phyloP scores from a whole-genome alignment of 441 rosid species.

The Francoa sonchifolia region DNA sequence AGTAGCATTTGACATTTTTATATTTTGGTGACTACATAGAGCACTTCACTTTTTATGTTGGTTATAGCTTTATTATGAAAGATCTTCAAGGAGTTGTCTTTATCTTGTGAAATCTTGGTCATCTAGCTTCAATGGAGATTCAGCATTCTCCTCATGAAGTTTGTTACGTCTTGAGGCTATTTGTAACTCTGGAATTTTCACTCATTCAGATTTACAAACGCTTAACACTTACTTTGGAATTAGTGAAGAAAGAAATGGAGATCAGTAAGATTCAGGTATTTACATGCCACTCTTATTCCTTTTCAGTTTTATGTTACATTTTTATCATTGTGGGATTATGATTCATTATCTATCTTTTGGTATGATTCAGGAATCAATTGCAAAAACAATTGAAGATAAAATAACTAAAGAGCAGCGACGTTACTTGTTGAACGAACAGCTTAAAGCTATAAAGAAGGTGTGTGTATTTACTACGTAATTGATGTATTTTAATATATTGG shows the following conservation, averaged over 20 bases:
- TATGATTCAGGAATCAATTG: conserved; percentile 67
- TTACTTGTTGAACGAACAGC: conserved; percentile 91
- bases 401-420: conserved; percentile 98
- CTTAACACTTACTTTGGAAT: conserved; percentile 52
- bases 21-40: conserved; percentile 6
- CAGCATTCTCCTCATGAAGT: too few species aligned
- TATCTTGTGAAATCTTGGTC: too few species aligned
- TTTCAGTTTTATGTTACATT: conserved; percentile 5
- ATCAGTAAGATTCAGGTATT: conserved; percentile 85
- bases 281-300: conserved; percentile 3
- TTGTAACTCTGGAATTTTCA: not conserved
- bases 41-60: conserved; percentile 2
- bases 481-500: conserved; percentile 1
- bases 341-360: conserved; percentile 11
- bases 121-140: not conserved
- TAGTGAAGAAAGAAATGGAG: conserved; percentile 81
- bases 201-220: conserved; percentile 63
- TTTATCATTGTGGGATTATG: conserved; percentile 11
- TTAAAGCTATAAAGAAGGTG: conserved; percentile 98
- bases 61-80: conserved; percentile 7
- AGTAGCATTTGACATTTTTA: conserved; percentile 16
- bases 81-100: too few species aligned
- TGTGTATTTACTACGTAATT: conserved; percentile 5
- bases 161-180: not conserved
- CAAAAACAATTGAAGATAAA: conserved; percentile 98